These are phyloP conservation scores for Termitomyces sp. DNA, from an alignment of 768 basidiomycete species.

Conservation along the genomic window DNA sequence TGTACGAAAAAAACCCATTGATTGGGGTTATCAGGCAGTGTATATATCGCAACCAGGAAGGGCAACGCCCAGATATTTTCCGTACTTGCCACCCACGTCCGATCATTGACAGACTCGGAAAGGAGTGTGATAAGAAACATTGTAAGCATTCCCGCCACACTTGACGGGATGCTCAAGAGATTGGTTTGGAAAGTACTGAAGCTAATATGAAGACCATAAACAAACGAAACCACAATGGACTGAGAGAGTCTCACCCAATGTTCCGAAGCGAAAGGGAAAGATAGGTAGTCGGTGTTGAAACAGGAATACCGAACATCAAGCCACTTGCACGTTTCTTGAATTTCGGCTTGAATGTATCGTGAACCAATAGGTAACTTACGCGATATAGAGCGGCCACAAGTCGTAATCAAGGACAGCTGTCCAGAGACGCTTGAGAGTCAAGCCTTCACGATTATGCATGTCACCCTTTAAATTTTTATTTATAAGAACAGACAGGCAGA, in stretches of 20 bases:
- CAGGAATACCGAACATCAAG: slow-evolving; percentile 47
- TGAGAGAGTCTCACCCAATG: slow-evolving; percentile 34
- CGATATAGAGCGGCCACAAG: slow-evolving; percentile 60
- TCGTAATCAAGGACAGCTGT: slow-evolving; percentile 54
- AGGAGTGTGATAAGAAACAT: slow-evolving; percentile 45
- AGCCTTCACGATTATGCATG: slow-evolving; percentile 67
- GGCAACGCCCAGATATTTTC: slow-evolving; percentile 57
- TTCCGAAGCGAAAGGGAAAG: slow-evolving; percentile 52
- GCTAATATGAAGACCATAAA: slow-evolving; percentile 18
- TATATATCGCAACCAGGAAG: slow-evolving; percentile 51
- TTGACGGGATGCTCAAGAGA: slow-evolving; percentile 53
- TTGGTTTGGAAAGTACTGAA: slow-evolving; percentile 59
- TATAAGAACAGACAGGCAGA: not conserved
- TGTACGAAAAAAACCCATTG: slow-evolving; percentile 50
- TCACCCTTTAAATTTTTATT: slow-evolving; percentile 34
- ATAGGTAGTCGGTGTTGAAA: slow-evolving; percentile 43
- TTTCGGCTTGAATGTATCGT: not conserved
- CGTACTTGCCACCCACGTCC: slow-evolving; percentile 47
- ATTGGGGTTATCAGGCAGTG: slow-evolving; percentile 40
- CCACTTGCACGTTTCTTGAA: slow-evolving; percentile 29
- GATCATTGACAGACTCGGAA: slow-evolving; percentile 48
- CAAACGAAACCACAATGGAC: not conserved
- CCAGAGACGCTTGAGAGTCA: slow-evolving; percentile 45
- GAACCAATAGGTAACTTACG: slow-evolving; percentile 22
- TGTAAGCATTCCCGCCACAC: slow-evolving; percentile 42